Conservation (phyloP, 495 filamentous ascomycete species). For the Poronia punctata region DNA sequence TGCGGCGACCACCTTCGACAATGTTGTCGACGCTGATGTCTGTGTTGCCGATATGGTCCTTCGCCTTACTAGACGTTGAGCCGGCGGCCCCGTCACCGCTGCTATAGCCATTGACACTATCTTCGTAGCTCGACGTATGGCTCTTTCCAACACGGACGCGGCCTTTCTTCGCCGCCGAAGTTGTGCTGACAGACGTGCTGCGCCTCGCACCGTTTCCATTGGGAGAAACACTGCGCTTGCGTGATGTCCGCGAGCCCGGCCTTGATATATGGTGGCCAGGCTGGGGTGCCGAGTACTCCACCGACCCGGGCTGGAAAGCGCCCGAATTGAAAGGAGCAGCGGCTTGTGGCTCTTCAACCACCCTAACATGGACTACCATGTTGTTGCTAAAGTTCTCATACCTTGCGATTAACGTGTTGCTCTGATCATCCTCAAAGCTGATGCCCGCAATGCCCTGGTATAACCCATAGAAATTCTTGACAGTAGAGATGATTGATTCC, state of each 20-base stretch:
- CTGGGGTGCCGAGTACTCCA: constrained; percentile 42
- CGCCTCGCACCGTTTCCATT: constrained; percentile 63
- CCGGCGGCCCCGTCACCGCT: constrained; percentile 72
- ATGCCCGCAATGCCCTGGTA: constrained; percentile 67
- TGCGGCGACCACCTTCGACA: constrained; percentile 89
- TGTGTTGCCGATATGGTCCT: constrained; percentile 81
- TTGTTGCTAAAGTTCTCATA: constrained; percentile 90
- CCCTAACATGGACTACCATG: constrained; percentile 84
- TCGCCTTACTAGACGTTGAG: constrained; percentile 65
- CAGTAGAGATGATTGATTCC: constrained; percentile 90
- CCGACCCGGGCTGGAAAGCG: constrained; percentile 29
- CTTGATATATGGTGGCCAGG: constrained; percentile 54
- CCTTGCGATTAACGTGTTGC: constrained; percentile 82
- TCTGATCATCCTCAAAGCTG: constrained; percentile 83
- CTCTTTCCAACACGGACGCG: constrained; percentile 64
- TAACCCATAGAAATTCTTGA: constrained; percentile 96
- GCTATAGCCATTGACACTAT: constrained; percentile 64
- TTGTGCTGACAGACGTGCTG: constrained; percentile 62
- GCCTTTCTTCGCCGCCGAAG: constrained; percentile 51
- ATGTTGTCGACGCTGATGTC: constrained; percentile 98
- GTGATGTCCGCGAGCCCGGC: constrained; percentile 58
- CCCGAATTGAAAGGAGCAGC: constrained; percentile 26
- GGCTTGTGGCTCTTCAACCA: constrained; percentile 60
- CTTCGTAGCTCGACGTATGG: constrained; percentile 62
- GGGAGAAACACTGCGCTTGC: constrained; percentile 79